Conservation (phyloP, 2,329 filamentous ascomycete genomes). For the Cylindrodendrum hubeiense region DNA sequence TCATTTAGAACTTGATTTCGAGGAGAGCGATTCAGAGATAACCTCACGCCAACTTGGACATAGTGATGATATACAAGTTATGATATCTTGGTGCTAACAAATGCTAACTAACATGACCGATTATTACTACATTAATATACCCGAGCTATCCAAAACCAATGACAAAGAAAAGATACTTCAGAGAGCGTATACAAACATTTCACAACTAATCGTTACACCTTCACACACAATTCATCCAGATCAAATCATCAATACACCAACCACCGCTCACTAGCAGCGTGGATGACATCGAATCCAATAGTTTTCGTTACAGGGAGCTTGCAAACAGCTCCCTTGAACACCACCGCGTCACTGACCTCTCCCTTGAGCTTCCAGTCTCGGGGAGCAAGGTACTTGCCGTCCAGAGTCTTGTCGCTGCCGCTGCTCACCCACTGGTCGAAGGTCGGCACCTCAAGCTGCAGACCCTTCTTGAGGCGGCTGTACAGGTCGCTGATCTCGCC, state of each 20-base stretch:
- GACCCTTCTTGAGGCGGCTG: slow-evolving; percentile 26
- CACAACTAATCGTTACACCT: background rate
- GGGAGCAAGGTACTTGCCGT: slow-evolving; percentile 34
- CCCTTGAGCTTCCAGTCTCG: slow-evolving; percentile 36
- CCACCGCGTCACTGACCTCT: slow-evolving; percentile 22
- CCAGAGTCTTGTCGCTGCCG: slow-evolving; percentile 30
- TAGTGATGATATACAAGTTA: too few relatives aligned
- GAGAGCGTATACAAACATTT: background rate
- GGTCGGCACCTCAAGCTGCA: slow-evolving; percentile 29
- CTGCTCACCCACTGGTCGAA: slow-evolving; percentile 40
- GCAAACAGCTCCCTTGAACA: slow-evolving; percentile 19
- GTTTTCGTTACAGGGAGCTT: slow-evolving; percentile 17
- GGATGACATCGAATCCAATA: slow-evolving; percentile 31
- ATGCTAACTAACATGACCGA: background rate
- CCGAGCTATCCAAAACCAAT: background rate
- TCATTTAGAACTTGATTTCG: too few relatives aligned
- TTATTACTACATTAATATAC: background rate
- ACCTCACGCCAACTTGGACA: too few relatives aligned
- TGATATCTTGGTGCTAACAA: too few relatives aligned
- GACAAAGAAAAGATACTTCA: background rate
- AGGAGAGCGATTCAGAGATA: too few relatives aligned
- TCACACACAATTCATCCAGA: background rate
- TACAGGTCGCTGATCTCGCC: slow-evolving; percentile 36
- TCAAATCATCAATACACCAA: background rate
- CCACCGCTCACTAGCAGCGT: slow-evolving; percentile 34